Base-by-base conservation (phyloP, 2,329 filamentous ascomycete species). In the Talaromyces sp. region DNA sequence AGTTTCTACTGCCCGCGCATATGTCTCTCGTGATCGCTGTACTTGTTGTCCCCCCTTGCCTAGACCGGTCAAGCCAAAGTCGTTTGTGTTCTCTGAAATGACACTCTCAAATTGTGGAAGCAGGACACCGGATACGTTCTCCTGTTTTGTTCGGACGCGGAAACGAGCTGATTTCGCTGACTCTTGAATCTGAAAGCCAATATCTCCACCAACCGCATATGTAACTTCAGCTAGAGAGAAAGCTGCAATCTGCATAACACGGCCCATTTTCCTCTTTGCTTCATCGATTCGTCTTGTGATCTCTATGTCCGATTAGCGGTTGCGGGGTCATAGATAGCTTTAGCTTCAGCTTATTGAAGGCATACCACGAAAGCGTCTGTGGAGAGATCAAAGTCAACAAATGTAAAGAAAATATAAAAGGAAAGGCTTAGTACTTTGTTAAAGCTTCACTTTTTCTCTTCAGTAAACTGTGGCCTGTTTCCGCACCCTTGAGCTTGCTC, bases 371-470 rank as follows among this genome's bases (percentile, higher is more conserved):
- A 96, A 96, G 72, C 92, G 92, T 76, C 92, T 96, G 68, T 69
- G 70, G 65, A 73, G 68, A 68, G 64, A 64, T 67, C 60, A 61
- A 62, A 41, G 68, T 74, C 65, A 74, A 71, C 61, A 67, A 47
- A 25, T 15, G 56, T 27, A 27, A 31, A 6, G 49, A 35, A n/a
- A 60, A 60, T 4, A 65, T 31, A 13, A 27, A 19, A 41, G 2
- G 17, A 33, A 1, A 63, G 59, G 25, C 22, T 9, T 78, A 86
- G 63, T 85, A 96, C 92, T 99, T 99, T 70, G 95, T 99, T 68
- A 99, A 84, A 72, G 95, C 95, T 81, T 99, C 95, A 79, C 93
- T 97, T 85, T 99, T 99, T 75, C 95, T 86, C 85, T 99, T 99
- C 69, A 99, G 83, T 77, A 99, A 83, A 79, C 91, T 97, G 82